These are phyloP conservation scores for Solanum ossicruentum DNA, from an alignment of 257 asterid species.

Conservation along the genomic window DNA sequence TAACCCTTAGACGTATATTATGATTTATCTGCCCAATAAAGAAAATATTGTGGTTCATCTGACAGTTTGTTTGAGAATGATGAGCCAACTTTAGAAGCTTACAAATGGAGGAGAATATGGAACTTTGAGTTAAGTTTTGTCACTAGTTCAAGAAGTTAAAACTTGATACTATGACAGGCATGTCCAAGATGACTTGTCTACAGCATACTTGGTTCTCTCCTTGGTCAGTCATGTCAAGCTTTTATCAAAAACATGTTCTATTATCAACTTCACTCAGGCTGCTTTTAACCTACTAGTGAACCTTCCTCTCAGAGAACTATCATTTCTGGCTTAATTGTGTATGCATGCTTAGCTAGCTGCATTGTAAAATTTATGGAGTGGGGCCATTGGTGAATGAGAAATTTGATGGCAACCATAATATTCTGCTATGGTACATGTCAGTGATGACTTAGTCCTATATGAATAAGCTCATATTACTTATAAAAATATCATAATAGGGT, in stretches of 20 bases:
- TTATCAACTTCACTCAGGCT: not conserved
- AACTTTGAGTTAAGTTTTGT: not conserved
- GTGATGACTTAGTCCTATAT: not conserved
- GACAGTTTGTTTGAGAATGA: not conserved
- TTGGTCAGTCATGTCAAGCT: not conserved
- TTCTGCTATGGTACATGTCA: not conserved
- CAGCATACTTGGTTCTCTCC: not conserved
- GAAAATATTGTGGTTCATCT: not conserved
- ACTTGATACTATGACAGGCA: not conserved
- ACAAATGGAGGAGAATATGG: not conserved
- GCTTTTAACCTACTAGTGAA: not conserved
- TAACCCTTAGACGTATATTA: not conserved
- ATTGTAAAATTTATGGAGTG: not conserved
- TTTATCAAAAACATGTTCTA: not conserved
- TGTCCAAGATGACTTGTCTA: not conserved
- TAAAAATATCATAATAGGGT: not conserved
- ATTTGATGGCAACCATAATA: not conserved
- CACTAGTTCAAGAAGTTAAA: not conserved
- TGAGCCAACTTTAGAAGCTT: not conserved
- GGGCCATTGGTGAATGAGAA: not conserved
- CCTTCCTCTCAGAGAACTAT: not conserved
- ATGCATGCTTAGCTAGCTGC: not conserved
- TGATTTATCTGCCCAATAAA: not conserved
- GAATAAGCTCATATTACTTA: not conserved
- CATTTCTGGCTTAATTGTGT: not conserved